A percentile compares a stretch with the other conserved stretches of the same genome.
Evolutionary conservation across 2,329 filamentous ascomycete species (phyloP).

Genomic region (Phialemoniopsis sp.): DNA sequence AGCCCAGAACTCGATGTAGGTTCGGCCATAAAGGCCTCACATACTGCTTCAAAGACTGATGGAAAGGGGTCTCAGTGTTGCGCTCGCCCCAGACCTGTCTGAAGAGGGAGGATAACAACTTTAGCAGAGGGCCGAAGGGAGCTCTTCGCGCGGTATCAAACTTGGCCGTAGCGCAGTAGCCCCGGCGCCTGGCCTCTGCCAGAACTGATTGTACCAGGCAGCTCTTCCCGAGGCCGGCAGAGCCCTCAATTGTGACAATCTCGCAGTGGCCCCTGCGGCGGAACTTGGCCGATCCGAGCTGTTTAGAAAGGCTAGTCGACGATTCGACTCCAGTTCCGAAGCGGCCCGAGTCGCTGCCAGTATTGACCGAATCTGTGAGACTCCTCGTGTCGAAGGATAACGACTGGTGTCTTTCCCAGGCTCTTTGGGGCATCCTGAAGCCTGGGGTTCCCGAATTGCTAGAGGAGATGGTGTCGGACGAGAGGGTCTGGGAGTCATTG

Average conservation of each 20-base stretch:
- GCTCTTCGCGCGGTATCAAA: constrained; percentile 59
- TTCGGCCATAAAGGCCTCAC: constrained; percentile 61
- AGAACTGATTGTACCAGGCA: constrained; percentile 61
- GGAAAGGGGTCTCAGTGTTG: constrained; percentile 61
- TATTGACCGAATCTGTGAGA: constrained; percentile 36
- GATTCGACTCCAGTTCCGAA: constrained; percentile 35
- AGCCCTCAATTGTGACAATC: constrained; percentile 56
- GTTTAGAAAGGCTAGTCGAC: constrained; percentile 46
- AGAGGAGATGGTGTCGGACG: constrained; percentile 45
- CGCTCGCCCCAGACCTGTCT: constrained; percentile 65
- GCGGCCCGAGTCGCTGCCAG: constrained; percentile 36
- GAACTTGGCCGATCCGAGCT: constrained; percentile 54
- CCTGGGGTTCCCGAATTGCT: constrained; percentile 31
- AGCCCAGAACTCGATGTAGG: constrained; percentile 55
- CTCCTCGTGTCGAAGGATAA: constrained; percentile 44
- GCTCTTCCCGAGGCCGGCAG: constrained; percentile 62
- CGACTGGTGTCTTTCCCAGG: constrained; percentile 50
- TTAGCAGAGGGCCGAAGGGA: constrained; percentile 60
- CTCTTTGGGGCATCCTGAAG: constrained; percentile 31
- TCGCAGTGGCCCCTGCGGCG: constrained; percentile 60
- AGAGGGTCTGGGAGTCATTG: constrained; percentile 38
- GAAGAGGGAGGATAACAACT: constrained; percentile 62
- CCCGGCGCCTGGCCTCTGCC: constrained; percentile 54
- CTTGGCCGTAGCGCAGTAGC: constrained; percentile 63
- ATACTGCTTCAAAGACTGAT: constrained; percentile 57